Evolutionary conservation across 495 filamentous ascomycete genomes (phyloP), one percentile per base, ranked within the genome.

Genomic region (Penicillium ucsense): DNA sequence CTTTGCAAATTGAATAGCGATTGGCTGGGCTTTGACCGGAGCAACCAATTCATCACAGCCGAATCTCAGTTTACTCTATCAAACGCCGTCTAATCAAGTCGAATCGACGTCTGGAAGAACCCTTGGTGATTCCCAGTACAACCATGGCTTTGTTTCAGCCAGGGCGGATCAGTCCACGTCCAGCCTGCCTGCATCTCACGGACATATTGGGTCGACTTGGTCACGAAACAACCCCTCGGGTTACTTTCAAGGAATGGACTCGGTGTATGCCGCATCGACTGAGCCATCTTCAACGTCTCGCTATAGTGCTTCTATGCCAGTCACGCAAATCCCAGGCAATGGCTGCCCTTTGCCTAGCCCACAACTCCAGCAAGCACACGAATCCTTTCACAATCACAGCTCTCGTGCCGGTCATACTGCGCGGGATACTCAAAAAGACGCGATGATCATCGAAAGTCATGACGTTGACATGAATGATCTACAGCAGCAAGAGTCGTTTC

Each of bases 41-140:
- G 87, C 83, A 9, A 88, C 84, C 29, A 86, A 89, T 56, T 89
- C 86, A 11, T 84, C 86, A 5, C 87, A 84, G 53, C 81, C 85
- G 0, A 89, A 84, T 56, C 66, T 90, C 3, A 88, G 86, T 41
- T 68, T 87, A 38, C 71, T 88, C 37, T 88, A 84, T 55, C 79
- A 85, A 47, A 78, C 70, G 60, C 68, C 70, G 6, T 63, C 62
- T 6, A 49, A 55, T 3, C 64, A 61, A 4, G 12, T 48, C 0
- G 56, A 65, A 27, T 27, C 54, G 0, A n/a, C 43, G 1, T 6
- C 60, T 33, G 47, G 52, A 4, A 64, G 55, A 31, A 51, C 55
- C 1, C 41, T 58, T 20, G 62, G 60, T 35, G 52, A 65, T 0
- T 66, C 65, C 5, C 66, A 67, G 39, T 65, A 66, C 47, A 66